Evolutionary conservation across 495 filamentous ascomycete species (phyloP), one percentile per base, ranked within the genome.

Genomic region (Tuber microsphaerosporum): DNA sequence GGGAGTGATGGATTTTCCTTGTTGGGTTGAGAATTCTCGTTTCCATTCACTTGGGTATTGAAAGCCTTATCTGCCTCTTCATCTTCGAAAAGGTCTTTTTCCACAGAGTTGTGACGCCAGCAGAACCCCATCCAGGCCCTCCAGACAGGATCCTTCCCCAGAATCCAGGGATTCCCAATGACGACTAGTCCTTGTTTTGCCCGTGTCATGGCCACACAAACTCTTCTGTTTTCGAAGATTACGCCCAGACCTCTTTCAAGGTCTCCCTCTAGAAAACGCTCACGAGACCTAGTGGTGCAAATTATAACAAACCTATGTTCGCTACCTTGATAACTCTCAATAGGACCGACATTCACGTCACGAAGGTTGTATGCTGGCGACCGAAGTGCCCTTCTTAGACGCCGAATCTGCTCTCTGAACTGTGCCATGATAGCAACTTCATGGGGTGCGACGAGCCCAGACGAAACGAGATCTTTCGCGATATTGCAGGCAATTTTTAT

Each of bases 321-420:
- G 39, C 87, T 80, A 0, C 88, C 88, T 75, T 89, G 88, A 74
- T 87, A 89, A n/a, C 86, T 87, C 77, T 89, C 88, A 37, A 87
- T 84, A 5, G 88, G 87, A 4, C 88, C 88, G 34, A 89, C 86
- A 75, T 88, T 88, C 26, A 89, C 83, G 39, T 83, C 83, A 76
- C 83, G 84, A 39, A 86, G 78, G 1, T 80, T 77, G 45, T 81
- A 84, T 69, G 73, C 73, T 19, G 77, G 43, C 0, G 81, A 70
- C 34, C 85, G 82, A 17, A 87, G 81, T 8, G 82, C 70, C 41
- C 83, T 80, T 17, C 88, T 83, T 41, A 89, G 79, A 41, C 83
- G 71, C 41, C 80, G 75, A 44, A 89, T 88, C 79, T 89, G 88
- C 31, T 87, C 86, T 39, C 84, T 82, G 79, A 89, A 89, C 17